Percentiles rank a stretch among this genome's conserved stretches.
phyloP scores from a whole-genome alignment of 2,329 filamentous ascomycete species.

The Botrytis galanthina region DNA sequence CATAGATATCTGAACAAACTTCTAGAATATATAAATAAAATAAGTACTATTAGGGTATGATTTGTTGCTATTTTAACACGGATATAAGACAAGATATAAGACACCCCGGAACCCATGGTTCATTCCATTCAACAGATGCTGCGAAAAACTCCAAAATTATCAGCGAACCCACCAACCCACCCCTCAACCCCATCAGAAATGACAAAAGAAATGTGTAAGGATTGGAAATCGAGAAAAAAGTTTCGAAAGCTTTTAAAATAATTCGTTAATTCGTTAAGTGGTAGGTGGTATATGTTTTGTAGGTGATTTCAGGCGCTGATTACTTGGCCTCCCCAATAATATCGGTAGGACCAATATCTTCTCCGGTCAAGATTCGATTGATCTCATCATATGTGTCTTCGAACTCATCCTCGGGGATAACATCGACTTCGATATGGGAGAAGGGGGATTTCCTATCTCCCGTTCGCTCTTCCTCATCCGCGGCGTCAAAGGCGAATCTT shows the following conservation, averaged over 20 bases:
- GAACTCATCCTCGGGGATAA: neutral
- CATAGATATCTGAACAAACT: neutral
- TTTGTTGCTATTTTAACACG: neutral
- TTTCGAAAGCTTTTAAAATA: neutral
- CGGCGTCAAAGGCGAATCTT: neutral
- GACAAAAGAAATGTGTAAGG: neutral
- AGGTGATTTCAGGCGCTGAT: neutral
- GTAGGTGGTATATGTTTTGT: neutral
- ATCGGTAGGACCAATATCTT: neutral
- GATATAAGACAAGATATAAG: neutral
- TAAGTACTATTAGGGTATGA: neutral
- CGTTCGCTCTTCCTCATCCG: neutral
- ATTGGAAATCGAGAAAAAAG: too few species aligned
- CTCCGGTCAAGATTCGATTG: neutral
- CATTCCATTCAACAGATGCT: neutral
- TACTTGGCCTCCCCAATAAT: neutral
- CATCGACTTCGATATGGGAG: neutral
- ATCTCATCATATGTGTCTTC: neutral
- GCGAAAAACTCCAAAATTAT: neutral
- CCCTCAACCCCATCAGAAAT: neutral
- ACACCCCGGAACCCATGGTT: neutral
- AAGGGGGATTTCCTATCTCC: neutral
- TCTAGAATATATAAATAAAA: neutral
- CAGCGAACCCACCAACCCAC: neutral
- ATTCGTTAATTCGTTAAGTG: neutral